Conservation (phyloP, 1,139 yeast species). For the Pichia sp. region DNA sequence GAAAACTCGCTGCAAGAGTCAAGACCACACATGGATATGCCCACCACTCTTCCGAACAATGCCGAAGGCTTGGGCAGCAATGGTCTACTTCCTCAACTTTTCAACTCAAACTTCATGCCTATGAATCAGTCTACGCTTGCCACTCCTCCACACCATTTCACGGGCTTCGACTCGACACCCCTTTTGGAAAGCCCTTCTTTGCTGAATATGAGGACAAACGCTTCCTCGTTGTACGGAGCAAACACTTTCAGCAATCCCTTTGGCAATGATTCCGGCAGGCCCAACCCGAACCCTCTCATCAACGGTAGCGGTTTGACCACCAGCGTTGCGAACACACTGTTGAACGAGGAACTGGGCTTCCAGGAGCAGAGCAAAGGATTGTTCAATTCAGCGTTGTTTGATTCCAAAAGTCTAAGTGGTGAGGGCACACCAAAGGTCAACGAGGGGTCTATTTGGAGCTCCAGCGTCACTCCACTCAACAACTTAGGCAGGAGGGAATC, state of each 20-base stretch:
- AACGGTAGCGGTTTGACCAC: background rate
- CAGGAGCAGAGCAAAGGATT: background rate
- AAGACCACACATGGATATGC: too few relatives aligned
- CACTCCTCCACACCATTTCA: background rate
- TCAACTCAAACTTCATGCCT: background rate
- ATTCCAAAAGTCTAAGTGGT: slow-evolving; percentile 1
- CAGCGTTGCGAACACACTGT: background rate
- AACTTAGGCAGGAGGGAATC: background rate
- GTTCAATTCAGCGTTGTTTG: slow-evolving; percentile 5
- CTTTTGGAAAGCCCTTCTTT: background rate
- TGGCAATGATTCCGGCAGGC: background rate
- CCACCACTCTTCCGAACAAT: background rate
- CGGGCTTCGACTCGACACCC: background rate
- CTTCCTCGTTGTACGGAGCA: background rate
- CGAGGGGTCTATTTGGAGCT: slow-evolving; percentile 5
- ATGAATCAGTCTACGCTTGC: background rate
- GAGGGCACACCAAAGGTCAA: background rate
- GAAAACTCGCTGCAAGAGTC: background rate
- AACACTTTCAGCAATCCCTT: background rate
- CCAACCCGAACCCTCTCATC: background rate
- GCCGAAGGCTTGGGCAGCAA: background rate
- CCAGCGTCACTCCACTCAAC: background rate
- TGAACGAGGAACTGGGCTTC: background rate
- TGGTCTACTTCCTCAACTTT: background rate
- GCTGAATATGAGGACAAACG: background rate